Conservation (phyloP, 192 early-diverging fungal species). For the Coemansia sp. region DNA sequence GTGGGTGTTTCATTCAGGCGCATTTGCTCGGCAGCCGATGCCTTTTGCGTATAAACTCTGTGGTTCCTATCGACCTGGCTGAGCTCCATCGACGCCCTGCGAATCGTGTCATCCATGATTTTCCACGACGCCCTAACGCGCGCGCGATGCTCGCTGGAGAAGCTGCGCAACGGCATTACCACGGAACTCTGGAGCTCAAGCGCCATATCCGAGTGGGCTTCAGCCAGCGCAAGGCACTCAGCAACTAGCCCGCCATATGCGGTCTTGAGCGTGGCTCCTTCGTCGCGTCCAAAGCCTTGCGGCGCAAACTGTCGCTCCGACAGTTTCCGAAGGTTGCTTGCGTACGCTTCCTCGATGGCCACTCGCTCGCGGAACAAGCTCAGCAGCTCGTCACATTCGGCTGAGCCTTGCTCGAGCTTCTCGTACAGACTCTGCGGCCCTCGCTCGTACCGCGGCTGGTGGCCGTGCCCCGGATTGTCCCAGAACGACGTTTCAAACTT, state of each 20-base stretch:
- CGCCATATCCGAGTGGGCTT: constrained; percentile 41
- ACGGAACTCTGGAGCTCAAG: constrained; percentile 48
- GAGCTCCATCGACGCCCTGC: constrained; percentile 40
- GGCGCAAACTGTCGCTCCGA: constrained; percentile 27
- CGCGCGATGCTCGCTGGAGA: constrained; percentile 48
- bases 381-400: constrained; percentile 51
- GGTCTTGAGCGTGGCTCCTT: constrained; percentile 54
- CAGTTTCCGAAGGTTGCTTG: constrained; percentile 39
- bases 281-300: constrained; percentile 50
- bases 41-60: constrained; percentile 51
- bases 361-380: constrained; percentile 46
- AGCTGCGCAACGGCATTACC: constrained; percentile 45
- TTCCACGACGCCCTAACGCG: constrained; percentile 50
- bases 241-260: constrained; percentile 47
- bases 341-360: constrained; percentile 49
- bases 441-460: constrained; percentile 49
- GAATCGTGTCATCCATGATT: constrained; percentile 45
- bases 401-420: constrained; percentile 50
- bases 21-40: constrained; percentile 38
- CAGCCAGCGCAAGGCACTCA: constrained; percentile 40
- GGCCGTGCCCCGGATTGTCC: constrained; percentile 51
- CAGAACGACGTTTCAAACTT: constrained; percentile 57
- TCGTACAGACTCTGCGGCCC: constrained; percentile 48
- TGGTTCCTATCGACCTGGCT: constrained; percentile 49
- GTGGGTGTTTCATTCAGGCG: constrained; percentile 29